A percentile compares a stretch with the other conserved stretches of the same genome.
Conservation (phyloP, 768 basidiomycete species). For the Tulasnella sp. region DNA sequence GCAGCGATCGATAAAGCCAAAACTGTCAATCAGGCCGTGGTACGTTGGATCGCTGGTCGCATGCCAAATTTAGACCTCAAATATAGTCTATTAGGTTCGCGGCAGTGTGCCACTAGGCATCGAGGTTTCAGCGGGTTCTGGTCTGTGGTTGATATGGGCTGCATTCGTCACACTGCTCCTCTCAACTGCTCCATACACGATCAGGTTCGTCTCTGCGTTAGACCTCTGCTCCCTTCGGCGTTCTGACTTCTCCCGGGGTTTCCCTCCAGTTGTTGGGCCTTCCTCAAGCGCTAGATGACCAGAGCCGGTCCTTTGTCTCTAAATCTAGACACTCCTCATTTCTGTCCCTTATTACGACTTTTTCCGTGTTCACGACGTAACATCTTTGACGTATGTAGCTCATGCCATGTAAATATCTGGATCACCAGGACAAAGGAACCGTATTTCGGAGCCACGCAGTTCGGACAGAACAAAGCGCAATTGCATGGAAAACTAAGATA, state of each 20-base stretch:
- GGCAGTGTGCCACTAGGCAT: conserved; percentile 34
- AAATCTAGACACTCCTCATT: background rate
- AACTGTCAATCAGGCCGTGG: conserved; percentile 31
- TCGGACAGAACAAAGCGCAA: background rate
- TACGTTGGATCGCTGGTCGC: conserved; percentile 4
- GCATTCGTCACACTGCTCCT: conserved; percentile 35
- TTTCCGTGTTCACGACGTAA: conserved; percentile 1
- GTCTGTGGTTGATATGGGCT: conserved; percentile 36
- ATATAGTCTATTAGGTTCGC: conserved; percentile 9
- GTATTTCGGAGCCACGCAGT: background rate
- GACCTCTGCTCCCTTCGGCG: background rate
- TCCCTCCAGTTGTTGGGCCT: conserved; percentile 13
- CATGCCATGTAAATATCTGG: conserved; percentile 16
- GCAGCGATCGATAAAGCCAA: conserved; percentile 31
- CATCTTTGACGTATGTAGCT: background rate
- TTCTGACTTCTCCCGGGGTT: background rate
- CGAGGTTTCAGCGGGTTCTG: conserved; percentile 27
- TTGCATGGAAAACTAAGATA: conserved; percentile 10
- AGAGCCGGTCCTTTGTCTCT: background rate
- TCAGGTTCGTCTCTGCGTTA: conserved; percentile 30
- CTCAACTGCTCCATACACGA: conserved; percentile 36
- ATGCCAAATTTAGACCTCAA: background rate
- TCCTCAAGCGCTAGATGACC: conserved; percentile 28
- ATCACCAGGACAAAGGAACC: conserved; percentile 7
- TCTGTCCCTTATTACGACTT: background rate